Conservation (phyloP, 2,329 filamentous ascomycete species). For the Neurospora sp. region DNA sequence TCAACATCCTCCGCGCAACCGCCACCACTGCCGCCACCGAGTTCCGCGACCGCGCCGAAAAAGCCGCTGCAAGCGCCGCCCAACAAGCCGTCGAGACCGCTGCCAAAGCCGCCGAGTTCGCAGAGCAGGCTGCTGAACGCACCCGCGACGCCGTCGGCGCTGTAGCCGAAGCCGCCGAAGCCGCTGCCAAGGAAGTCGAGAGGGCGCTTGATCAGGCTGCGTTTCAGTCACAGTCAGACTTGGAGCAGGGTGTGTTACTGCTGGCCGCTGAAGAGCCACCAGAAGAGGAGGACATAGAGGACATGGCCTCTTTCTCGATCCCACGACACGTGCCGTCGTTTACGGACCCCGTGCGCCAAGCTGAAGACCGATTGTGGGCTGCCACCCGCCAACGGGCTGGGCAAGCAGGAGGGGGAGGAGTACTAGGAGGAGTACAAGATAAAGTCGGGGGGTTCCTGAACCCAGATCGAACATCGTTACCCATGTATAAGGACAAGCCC, state of each 20-base stretch:
- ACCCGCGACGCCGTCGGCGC: neutral
- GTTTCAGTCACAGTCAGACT: neutral
- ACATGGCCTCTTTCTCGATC: slow-evolving; percentile 53
- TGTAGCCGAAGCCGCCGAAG: neutral
- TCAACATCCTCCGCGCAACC: slow-evolving; percentile 38
- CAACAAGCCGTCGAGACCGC: slow-evolving; percentile 32
- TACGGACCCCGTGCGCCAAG: slow-evolving; percentile 49
- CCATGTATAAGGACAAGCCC: slow-evolving; percentile 99
- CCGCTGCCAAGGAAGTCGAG: neutral
- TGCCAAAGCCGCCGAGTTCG: slow-evolving; percentile 31
- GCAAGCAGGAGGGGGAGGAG: slow-evolving; percentile 19
- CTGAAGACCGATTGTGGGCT: slow-evolving; percentile 59
- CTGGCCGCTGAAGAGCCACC: slow-evolving; percentile 16
- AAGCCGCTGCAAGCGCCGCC: slow-evolving; percentile 36
- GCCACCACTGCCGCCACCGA: slow-evolving; percentile 26
- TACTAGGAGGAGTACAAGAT: slow-evolving; percentile 46
- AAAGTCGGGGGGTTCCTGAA: slow-evolving; percentile 58
- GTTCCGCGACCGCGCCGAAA: slow-evolving; percentile 29
- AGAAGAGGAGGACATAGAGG: slow-evolving; percentile 12
- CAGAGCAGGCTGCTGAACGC: slow-evolving; percentile 36
- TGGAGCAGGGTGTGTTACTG: neutral
- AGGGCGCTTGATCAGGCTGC: neutral
- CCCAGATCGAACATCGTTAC: slow-evolving; percentile 46
- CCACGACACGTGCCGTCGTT: slow-evolving; percentile 54
- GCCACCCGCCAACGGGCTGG: slow-evolving; percentile 8